Conservation (phyloP, 1,139 yeast species). For the Entelexis paramagnoliae region DNA sequence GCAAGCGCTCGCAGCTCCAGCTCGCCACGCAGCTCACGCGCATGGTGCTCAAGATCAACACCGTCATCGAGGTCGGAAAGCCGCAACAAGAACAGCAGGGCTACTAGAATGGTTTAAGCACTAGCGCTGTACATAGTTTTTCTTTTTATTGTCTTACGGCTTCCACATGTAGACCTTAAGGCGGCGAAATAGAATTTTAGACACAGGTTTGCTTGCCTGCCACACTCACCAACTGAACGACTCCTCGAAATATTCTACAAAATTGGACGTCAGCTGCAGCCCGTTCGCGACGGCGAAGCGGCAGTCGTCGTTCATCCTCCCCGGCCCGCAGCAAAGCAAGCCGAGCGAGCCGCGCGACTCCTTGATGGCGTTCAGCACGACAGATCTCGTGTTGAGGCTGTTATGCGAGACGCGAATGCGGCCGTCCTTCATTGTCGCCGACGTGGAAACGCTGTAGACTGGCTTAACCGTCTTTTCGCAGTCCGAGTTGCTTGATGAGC, state of each 20-base stretch:
- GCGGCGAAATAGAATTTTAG: background rate
- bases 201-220: background rate
- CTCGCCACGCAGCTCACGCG: conserved; percentile 94
- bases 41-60: conserved; percentile 94
- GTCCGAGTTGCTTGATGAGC: background rate
- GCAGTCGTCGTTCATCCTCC: conserved; percentile 32
- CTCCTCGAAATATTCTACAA: conserved; percentile 37
- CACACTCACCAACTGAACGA: conserved; percentile 30
- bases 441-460: background rate
- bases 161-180: too few species aligned
- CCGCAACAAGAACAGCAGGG: conserved; percentile 32
- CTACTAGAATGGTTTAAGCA: background rate
- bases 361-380: background rate
- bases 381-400: background rate
- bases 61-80: conserved; percentile 85
- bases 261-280: conserved; percentile 22
- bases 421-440: background rate
- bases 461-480: background rate
- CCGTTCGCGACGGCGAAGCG: conserved; percentile 28
- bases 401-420: background rate
- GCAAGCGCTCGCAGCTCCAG: conserved; percentile 89
- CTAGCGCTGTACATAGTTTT: background rate
- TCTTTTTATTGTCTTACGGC: background rate
- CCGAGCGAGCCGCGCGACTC: background rate
- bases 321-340: conserved; percentile 38